phyloP scores from a whole-genome alignment of 164 flowering plant species.

The Chloranthus sessilifolius region DNA sequence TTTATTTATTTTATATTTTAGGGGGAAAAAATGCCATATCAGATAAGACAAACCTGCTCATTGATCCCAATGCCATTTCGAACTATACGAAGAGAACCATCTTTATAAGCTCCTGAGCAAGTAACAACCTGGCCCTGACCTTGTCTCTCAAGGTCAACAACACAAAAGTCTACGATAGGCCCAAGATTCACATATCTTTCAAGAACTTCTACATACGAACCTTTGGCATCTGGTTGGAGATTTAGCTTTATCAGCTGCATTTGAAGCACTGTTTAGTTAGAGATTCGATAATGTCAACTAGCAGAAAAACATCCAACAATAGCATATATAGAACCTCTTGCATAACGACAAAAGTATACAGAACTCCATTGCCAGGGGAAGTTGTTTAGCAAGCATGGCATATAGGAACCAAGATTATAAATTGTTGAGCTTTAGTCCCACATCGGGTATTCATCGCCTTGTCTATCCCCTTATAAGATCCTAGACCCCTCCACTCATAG shows the following conservation, averaged over 20 bases:
- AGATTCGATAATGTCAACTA: background rate
- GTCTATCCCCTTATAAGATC: no score
- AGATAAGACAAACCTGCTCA: constrained; percentile 61
- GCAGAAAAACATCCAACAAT: background rate
- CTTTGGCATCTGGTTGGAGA: constrained; percentile 89
- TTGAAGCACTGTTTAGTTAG: constrained; percentile 3
- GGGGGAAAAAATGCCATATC: background rate
- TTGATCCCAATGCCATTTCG: constrained; percentile 99
- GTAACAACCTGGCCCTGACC: constrained; percentile 99
- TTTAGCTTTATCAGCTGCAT: constrained; percentile 89
- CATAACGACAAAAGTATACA: background rate
- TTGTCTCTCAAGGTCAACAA: constrained; percentile 98
- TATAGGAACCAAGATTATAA: no score
- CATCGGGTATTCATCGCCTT: no score
- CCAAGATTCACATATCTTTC: constrained; percentile 95
- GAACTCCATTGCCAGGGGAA: no score
- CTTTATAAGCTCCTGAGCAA: constrained; percentile 98
- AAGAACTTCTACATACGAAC: constrained; percentile 93
- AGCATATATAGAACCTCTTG: background rate
- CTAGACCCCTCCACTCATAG: no score
- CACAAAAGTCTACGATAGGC: constrained; percentile 95
- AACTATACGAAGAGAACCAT: constrained; percentile 97
- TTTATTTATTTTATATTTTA: background rate
- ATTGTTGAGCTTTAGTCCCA: no score
- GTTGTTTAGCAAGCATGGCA: no score